Evolutionary conservation across 768 basidiomycete genomes (phyloP).

Genomic region (Leccinum fibrillosum): DNA sequence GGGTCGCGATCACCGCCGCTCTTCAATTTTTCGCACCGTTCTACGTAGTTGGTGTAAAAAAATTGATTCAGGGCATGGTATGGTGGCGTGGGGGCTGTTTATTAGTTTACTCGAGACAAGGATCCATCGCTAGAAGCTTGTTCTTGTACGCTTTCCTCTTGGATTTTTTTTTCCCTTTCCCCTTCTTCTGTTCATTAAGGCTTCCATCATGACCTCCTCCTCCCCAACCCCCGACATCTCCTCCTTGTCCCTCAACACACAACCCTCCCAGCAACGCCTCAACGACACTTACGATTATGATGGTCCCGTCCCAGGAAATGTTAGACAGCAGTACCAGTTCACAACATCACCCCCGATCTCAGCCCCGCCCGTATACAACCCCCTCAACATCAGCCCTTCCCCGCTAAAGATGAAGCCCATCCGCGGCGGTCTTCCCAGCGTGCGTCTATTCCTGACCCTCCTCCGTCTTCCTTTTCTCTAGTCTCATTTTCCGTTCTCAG

Average conservation of each 20-base stretch:
- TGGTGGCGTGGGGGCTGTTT: slow-evolving; percentile 34
- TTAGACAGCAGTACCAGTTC: slow-evolving; percentile 68
- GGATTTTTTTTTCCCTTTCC: slow-evolving; percentile 26
- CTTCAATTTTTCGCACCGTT: background rate
- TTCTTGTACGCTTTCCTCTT: slow-evolving; percentile 24
- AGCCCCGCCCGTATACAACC: slow-evolving; percentile 46
- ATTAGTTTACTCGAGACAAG: slow-evolving; percentile 18
- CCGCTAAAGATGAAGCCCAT: slow-evolving; percentile 71
- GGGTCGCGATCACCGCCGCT: slow-evolving; percentile 10
- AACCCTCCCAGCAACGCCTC: slow-evolving; percentile 69
- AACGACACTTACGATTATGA: slow-evolving; percentile 87
- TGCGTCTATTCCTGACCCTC: slow-evolving; percentile 37
- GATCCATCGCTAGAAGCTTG: slow-evolving; percentile 5
- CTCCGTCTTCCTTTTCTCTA: slow-evolving; percentile 18
- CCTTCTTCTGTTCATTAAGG: slow-evolving; percentile 27
- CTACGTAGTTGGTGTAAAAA: background rate
- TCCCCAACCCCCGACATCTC: slow-evolving; percentile 78
- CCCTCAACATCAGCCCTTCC: slow-evolving; percentile 59
- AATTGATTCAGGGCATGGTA: slow-evolving; percentile 16
- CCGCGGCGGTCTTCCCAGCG: slow-evolving; percentile 71
- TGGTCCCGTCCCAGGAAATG: slow-evolving; percentile 44
- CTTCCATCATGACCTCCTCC: slow-evolving; percentile 66
- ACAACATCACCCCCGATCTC: slow-evolving; percentile 58
- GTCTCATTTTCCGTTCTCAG: slow-evolving; percentile 39
- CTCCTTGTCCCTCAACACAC: slow-evolving; percentile 65